Evolutionary conservation across 169 alveolate species (phyloP).

Genomic region (Perkinsus marinus): DNA sequence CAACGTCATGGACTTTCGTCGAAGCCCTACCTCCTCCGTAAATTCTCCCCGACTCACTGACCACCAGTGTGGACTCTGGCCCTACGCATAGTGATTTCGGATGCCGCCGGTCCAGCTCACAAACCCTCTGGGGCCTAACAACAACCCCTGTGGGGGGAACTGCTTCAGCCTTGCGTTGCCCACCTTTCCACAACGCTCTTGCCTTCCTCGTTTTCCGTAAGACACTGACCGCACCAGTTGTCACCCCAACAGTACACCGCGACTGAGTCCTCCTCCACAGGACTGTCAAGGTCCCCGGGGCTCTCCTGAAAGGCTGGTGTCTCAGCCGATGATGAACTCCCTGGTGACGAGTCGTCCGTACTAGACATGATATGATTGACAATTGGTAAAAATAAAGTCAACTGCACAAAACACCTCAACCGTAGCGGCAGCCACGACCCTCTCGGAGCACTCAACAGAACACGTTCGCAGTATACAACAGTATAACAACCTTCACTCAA

Average conservation of each 20-base stretch:
- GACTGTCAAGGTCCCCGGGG: background rate
- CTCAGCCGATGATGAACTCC: background rate
- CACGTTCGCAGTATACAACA: background rate
- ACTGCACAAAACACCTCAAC: background rate
- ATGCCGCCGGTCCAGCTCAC: background rate
- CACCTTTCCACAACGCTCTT: background rate
- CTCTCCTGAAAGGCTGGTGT: background rate
- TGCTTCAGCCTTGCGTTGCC: background rate
- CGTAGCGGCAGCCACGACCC: too few species aligned
- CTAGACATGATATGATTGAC: background rate
- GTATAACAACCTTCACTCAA: background rate
- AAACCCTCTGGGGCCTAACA: background rate
- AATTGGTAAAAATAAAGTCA: background rate
- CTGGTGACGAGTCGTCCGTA: background rate
- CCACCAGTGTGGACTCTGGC: background rate
- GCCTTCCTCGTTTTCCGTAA: background rate
- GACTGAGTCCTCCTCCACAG: conserved; percentile 14
- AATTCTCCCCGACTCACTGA: background rate
- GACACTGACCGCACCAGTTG: conserved; percentile 33
- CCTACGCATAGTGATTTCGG: background rate
- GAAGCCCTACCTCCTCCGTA: background rate
- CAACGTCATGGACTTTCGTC: background rate
- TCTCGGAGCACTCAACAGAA: background rate
- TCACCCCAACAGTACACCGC: conserved; percentile 34
- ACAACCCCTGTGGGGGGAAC: background rate